Conservation (phyloP, 2,329 filamentous ascomycete species). For the Diaporthe sp. region DNA sequence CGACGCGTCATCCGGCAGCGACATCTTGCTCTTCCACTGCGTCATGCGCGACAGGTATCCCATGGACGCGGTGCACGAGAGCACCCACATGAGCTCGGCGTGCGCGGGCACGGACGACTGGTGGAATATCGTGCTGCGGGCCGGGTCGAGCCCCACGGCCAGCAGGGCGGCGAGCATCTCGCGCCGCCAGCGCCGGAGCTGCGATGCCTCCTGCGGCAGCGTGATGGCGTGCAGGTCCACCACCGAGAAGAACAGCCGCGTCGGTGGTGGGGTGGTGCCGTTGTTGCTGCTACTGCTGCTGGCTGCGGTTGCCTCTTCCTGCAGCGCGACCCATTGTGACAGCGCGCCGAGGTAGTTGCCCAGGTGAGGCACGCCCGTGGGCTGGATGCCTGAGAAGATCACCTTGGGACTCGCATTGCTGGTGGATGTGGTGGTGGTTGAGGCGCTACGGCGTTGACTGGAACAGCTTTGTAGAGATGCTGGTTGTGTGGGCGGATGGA, state of each 20-base stretch:
- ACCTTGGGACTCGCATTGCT: constrained; percentile 52
- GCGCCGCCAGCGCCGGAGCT: constrained; percentile 74
- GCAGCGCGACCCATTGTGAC: constrained; percentile 85
- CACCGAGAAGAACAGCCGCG: constrained; percentile 83
- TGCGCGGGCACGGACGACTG: constrained; percentile 85
- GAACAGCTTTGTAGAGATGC: neutral
- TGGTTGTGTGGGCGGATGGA: neutral
- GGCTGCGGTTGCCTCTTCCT: constrained; percentile 69
- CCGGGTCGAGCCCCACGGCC: constrained; percentile 85
- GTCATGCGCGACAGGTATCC: constrained; percentile 99
- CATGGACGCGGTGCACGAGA: constrained; percentile 91
- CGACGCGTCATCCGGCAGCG: constrained; percentile 69
- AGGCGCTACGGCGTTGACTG: constrained; percentile 12
- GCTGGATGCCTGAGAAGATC: constrained; percentile 97
- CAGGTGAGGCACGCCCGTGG: constrained; percentile 92
- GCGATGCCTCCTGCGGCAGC: constrained; percentile 72
- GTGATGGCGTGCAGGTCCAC: constrained; percentile 97
- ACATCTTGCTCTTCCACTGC: constrained; percentile 95
- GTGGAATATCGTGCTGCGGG: constrained; percentile 83
- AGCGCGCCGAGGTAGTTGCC: constrained; percentile 96
- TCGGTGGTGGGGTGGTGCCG: too few species aligned
- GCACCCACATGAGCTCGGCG: constrained; percentile 95
- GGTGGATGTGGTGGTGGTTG: constrained; percentile 25
- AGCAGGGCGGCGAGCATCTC: constrained; percentile 85
- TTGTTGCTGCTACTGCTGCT: too few species aligned